Percentiles rank a stretch among this genome's conserved stretches.
These are phyloP conservation scores for Trichoderma citrinoviride DNA, from an alignment of 2,329 filamentous ascomycete genomes.

Conservation along the genomic window DNA sequence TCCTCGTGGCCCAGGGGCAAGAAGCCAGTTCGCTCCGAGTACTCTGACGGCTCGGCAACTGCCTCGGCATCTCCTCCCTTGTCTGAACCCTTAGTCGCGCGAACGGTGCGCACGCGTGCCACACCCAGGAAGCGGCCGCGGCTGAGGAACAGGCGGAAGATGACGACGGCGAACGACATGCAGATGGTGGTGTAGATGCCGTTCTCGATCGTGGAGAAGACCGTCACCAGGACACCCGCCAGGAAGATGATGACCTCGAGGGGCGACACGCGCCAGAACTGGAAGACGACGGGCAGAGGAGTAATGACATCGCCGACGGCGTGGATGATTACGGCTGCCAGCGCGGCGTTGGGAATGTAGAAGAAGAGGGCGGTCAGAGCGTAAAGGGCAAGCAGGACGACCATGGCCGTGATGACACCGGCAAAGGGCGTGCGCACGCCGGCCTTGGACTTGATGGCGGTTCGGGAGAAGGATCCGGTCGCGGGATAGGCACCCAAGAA, in stretches of 20 bases:
- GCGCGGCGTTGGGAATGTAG: conserved; percentile 75
- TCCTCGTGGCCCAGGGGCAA: conserved; percentile 50
- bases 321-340: conserved; percentile 86
- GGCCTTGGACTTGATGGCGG: conserved; percentile 91
- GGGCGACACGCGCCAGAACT: conserved; percentile 84
- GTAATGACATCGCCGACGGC: conserved; percentile 85
- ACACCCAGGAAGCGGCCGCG: conserved; percentile 75
- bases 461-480: conserved; percentile 86
- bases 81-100: conserved; percentile 44
- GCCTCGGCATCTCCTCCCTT: conserved; percentile 33
- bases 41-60: conserved; percentile 47
- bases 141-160: conserved; percentile 77
- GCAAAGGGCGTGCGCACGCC: conserved; percentile 84
- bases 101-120: conserved; percentile 82
- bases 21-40: conserved; percentile 42
- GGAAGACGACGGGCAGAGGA: conserved; percentile 76
- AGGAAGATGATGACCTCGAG: conserved; percentile 84
- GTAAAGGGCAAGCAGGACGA: conserved; percentile 82
- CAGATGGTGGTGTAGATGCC: conserved; percentile 81
- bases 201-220: conserved; percentile 79
- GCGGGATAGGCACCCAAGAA: conserved; percentile 82
- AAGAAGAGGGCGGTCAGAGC: conserved; percentile 80
- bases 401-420: conserved; percentile 76
- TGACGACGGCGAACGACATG: conserved; percentile 65
- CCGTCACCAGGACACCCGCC: conserved; percentile 75